phyloP scores from a whole-genome alignment of 2,329 filamentous ascomycete genomes.

The Talaromyces funiculosus region DNA sequence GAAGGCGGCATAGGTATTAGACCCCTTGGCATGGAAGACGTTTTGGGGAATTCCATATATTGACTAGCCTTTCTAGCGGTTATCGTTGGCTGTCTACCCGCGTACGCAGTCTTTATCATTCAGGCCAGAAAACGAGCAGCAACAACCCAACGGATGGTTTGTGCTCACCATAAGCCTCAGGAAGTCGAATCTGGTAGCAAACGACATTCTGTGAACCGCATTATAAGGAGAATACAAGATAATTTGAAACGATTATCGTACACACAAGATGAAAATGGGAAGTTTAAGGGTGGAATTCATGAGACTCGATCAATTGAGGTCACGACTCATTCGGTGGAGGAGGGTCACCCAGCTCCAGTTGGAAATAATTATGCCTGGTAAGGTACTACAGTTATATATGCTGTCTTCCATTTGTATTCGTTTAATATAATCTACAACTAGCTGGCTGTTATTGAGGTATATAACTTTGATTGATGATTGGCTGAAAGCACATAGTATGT shows the following conservation, averaged over 20 bases:
- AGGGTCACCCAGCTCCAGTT: not conserved
- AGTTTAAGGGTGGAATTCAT: not conserved
- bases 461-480: not conserved
- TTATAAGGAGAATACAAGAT: not conserved
- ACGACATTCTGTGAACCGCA: not conserved
- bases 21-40: not conserved
- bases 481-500: not conserved
- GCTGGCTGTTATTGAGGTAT: not conserved
- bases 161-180: not conserved
- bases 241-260: not conserved
- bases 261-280: not conserved
- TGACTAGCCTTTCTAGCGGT: slow-evolving; percentile 15
- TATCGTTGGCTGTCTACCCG: slow-evolving; percentile 19
- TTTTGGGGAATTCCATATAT: not conserved
- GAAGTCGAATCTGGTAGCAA: not conserved
- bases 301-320: not conserved
- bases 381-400: not conserved
- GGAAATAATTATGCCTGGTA: not conserved
- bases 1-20: slow-evolving; percentile 31
- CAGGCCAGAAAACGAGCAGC: not conserved
- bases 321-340: not conserved
- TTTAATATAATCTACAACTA: no score
- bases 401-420: not conserved
- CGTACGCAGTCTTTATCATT: slow-evolving; percentile 14
- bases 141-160: not conserved